Percentiles rank a stretch among this genome's conserved stretches.
phyloP scores from a whole-genome alignment of 805 yeast genomes.

The Martiniozyma abietophila region DNA sequence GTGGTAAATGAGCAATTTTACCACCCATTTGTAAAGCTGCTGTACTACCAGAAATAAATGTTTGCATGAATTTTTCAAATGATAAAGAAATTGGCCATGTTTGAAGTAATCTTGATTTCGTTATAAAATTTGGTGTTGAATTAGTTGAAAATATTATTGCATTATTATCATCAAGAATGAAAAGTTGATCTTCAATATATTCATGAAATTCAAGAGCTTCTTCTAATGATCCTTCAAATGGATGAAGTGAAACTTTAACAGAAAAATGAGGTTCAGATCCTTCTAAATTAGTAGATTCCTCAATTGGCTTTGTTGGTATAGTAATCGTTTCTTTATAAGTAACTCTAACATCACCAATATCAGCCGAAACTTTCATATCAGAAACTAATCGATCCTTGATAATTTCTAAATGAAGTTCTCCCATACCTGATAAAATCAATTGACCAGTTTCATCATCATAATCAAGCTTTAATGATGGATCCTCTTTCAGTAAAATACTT shows the following conservation, averaged over 20 bases:
- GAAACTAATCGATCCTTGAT: conserved; percentile 69
- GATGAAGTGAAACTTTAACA: conserved; percentile 20
- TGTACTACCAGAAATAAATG: conserved; percentile 47
- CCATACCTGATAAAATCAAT: conserved; percentile 89
- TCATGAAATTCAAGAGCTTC: conserved; percentile 16
- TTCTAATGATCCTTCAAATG: conserved; percentile 28
- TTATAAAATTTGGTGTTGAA: conserved; percentile 18
- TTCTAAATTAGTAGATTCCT: conserved; percentile 16
- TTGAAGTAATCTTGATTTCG: conserved; percentile 15
- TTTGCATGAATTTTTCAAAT: conserved; percentile 42
- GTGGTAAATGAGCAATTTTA: conserved; percentile 41
- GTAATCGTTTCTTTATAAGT: conserved; percentile 71
- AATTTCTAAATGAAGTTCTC: conserved; percentile 90
- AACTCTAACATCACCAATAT: conserved; percentile 76
- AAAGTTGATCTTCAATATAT: conserved; percentile 31
- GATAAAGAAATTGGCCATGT: conserved; percentile 40
- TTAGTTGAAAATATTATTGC: conserved; percentile 29
- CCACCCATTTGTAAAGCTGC: conserved; percentile 66
- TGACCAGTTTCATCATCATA: conserved; percentile 85
- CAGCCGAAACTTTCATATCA: conserved; percentile 75
- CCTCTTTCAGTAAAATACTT: conserved; percentile 64
- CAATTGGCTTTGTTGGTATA: conserved; percentile 16
- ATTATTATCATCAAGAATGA: conserved; percentile 41
- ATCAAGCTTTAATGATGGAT: conserved; percentile 71
- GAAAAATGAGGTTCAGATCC: conserved; percentile 15